Conservation (phyloP, 2,329 filamentous ascomycete species). For the Fusarium sp. region DNA sequence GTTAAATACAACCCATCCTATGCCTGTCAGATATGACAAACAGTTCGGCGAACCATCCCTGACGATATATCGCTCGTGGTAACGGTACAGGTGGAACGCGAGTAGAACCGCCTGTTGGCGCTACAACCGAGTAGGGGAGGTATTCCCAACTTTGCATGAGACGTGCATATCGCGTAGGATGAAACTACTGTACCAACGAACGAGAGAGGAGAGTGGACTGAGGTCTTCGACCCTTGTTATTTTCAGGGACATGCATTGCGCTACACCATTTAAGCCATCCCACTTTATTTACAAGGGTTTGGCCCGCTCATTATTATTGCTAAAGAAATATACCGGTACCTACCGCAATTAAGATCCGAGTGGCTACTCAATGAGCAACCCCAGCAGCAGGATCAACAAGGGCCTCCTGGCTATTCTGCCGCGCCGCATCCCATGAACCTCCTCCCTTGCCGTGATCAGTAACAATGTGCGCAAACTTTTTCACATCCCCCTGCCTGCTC, state of each 20-base stretch:
- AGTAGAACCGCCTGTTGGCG: not conserved
- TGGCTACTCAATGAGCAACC: not conserved
- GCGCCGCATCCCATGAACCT: conserved; percentile 1
- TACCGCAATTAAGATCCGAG: not conserved
- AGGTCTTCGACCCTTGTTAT: not conserved
- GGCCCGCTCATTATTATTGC: not conserved
- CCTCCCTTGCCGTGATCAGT: not conserved
- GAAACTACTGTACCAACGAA: not conserved
- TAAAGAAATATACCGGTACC: not conserved
- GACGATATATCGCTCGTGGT: not conserved
- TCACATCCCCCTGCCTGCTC: not conserved
- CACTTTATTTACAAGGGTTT: not conserved
- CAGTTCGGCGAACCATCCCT: not conserved
- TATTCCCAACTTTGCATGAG: not conserved
- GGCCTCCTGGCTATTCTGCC: conserved; percentile 20
- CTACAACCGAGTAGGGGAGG: not conserved
- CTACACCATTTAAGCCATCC: not conserved
- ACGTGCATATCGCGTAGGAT: not conserved
- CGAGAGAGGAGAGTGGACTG: not conserved
- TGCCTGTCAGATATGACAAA: not conserved
- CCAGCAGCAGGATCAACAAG: conserved; percentile 3
- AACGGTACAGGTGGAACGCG: not conserved
- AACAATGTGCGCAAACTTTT: not conserved
- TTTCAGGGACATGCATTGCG: not conserved
- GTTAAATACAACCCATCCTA: not conserved